Evolutionary conservation across 805 yeast species (phyloP).

Genomic region (Candida gorgasii): DNA sequence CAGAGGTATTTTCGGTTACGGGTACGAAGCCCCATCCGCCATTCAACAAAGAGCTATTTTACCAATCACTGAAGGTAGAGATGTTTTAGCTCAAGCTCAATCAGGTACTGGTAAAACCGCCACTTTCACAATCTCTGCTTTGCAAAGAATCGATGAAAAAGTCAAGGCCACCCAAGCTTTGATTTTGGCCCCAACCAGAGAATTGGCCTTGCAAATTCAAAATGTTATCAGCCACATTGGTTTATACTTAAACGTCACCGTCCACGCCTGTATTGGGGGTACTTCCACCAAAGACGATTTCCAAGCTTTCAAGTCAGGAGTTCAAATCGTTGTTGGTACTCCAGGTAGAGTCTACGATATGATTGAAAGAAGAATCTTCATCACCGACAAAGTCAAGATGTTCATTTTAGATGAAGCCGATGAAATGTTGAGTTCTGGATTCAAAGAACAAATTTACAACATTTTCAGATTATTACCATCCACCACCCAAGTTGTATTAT

Average conservation of each 20-base stretch:
- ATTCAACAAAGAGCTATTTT: constrained; percentile 80
- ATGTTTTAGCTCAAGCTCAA: constrained; percentile 80
- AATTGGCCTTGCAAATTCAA: constrained; percentile 94
- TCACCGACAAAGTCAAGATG: constrained; percentile 85
- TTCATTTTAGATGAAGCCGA: constrained; percentile 97
- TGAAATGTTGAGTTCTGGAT: constrained; percentile 91
- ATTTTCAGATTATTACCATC: constrained; percentile 87
- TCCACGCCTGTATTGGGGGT: constrained; percentile 98
- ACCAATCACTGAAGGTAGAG: constrained; percentile 75
- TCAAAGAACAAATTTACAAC: constrained; percentile 94
- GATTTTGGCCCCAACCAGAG: constrained; percentile 96
- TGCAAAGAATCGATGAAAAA: constrained; percentile 71
- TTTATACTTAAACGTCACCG: constrained; percentile 82
- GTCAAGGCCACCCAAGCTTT: constrained; percentile 84
- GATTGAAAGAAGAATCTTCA: constrained; percentile 86
- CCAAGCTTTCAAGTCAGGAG: constrained; percentile 79
- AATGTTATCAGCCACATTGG: constrained; percentile 90
- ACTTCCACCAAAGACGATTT: constrained; percentile 86
- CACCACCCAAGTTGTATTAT: constrained; percentile 89
- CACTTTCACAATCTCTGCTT: constrained; percentile 73
- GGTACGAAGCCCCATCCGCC: constrained; percentile 80
- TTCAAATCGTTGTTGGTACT: constrained; percentile 94
- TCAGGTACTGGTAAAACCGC: constrained; percentile 94
- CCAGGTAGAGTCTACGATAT: constrained; percentile 98
- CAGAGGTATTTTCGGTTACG: constrained; percentile 80